These are phyloP conservation scores for Neurospora sp. DNA, from an alignment of 495 filamentous ascomycete species.

Conservation along the genomic window DNA sequence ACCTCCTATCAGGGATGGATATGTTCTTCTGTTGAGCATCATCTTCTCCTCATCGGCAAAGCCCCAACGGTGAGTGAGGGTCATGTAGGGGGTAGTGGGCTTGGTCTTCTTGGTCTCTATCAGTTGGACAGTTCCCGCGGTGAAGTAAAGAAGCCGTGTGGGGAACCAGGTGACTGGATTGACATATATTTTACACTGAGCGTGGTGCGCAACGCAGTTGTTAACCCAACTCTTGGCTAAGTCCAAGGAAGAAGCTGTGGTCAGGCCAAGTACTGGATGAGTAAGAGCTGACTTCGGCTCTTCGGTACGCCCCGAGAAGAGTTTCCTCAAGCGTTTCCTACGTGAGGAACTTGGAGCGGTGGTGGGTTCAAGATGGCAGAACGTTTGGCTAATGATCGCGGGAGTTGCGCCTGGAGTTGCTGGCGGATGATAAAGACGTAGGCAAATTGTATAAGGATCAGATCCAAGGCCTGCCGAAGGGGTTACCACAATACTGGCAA, in stretches of 20 bases:
- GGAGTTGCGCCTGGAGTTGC: not conserved
- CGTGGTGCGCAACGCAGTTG: not conserved
- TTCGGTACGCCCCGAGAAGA: not conserved
- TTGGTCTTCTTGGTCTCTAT: not conserved
- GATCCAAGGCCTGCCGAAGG: not conserved
- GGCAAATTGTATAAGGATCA: not conserved
- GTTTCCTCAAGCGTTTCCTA: not conserved
- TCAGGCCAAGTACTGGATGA: not conserved
- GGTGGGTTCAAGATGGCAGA: not conserved
- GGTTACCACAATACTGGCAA: not conserved
- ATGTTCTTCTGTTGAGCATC: not conserved
- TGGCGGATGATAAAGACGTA: not conserved
- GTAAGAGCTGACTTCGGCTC: not conserved
- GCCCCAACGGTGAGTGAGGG: conserved; percentile 2
- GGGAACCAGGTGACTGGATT: not conserved
- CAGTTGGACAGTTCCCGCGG: not conserved
- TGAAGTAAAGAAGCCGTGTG: conserved; percentile 1
- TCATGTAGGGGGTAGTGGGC: not conserved
- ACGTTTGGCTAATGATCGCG: not conserved
- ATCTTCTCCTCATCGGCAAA: not conserved
- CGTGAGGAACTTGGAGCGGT: not conserved
- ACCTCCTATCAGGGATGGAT: not conserved
- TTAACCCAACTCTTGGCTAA: not conserved
- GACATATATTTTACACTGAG: not conserved
- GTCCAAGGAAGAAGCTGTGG: not conserved